Conservation (phyloP, 1,139 yeast genomes). For the Spencermartinsiella ligniputridi region DNA sequence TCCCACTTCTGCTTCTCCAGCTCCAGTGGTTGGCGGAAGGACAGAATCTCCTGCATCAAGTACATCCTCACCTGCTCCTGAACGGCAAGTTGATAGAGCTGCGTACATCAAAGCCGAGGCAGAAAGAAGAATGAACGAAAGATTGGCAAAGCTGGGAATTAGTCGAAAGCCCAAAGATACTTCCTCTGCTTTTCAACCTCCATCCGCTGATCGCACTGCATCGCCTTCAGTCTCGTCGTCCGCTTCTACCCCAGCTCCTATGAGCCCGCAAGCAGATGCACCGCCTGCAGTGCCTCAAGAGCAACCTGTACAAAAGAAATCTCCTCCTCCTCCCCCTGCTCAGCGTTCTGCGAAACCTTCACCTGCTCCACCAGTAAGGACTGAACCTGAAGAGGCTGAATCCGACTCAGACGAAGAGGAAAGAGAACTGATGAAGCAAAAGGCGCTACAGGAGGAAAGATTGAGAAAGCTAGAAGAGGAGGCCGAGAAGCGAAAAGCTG, state of each 20-base stretch:
- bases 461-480: conserved; percentile 26
- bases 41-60: conserved; percentile 4
- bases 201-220: conserved; percentile 14
- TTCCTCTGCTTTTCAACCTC: conserved; percentile 23
- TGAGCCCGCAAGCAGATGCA: conserved; percentile 15
- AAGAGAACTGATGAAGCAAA: conserved; percentile 43
- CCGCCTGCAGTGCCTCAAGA: conserved; percentile 9
- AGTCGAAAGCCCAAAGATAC: conserved; percentile 37
- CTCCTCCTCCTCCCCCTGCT: conserved; percentile 12
- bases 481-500: conserved; percentile 19
- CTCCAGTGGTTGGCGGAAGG: conserved; percentile 1
- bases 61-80: conserved; percentile 6
- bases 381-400: conserved; percentile 20
- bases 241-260: conserved; percentile 8
- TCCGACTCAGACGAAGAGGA: conserved; percentile 45
- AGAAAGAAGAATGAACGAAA: conserved; percentile 80
- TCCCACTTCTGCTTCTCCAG: conserved; percentile 5
- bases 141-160: conserved; percentile 81
- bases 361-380: conserved; percentile 10
- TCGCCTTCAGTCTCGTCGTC: conserved; percentile 1
- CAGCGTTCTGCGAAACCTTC: too few relatives aligned
- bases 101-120: conserved; percentile 90
- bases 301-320: not conserved
- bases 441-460: conserved; percentile 36
- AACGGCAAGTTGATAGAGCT: conserved; percentile 50